Evolutionary conservation across 768 basidiomycete genomes (phyloP).

Genomic region (Asterophora parasitica): DNA sequence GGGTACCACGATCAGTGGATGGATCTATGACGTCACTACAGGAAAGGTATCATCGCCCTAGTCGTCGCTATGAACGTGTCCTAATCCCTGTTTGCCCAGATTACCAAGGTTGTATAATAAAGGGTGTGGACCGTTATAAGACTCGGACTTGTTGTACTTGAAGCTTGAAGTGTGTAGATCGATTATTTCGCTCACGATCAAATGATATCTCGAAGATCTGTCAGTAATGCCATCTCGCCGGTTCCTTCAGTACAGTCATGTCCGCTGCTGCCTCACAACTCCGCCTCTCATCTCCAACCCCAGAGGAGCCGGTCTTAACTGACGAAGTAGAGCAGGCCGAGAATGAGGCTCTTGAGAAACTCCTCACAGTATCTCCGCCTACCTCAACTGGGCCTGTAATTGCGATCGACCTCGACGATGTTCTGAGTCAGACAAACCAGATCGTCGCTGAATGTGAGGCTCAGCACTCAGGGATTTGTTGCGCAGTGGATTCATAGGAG

Average conservation of each 20-base stretch:
- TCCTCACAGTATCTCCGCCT: slow-evolving; percentile 18
- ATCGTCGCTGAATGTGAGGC: slow-evolving; percentile 51
- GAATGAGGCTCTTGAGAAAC: slow-evolving; percentile 24
- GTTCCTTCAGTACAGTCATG: slow-evolving; percentile 15
- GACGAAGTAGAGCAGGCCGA: slow-evolving; percentile 15
- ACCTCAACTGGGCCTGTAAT: slow-evolving; percentile 36
- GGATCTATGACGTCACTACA: slow-evolving; percentile 61
- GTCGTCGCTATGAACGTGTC: background rate
- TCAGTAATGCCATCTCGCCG: background rate
- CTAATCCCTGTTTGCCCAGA: slow-evolving; percentile 2
- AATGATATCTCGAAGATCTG: background rate
- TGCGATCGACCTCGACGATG: slow-evolving; percentile 67
- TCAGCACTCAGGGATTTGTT: background rate
- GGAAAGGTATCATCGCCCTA: slow-evolving; percentile 42
- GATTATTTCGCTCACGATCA: background rate
- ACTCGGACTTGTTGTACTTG: too few species aligned
- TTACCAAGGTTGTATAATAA: slow-evolving; percentile 7
- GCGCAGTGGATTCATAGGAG: background rate
- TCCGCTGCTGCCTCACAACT: slow-evolving; percentile 26
- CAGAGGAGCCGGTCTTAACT: slow-evolving; percentile 5
- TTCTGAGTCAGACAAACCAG: slow-evolving; percentile 58
- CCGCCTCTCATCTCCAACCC: slow-evolving; percentile 11
- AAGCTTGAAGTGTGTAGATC: too few species aligned
- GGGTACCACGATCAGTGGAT: slow-evolving; percentile 54
- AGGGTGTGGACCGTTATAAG: too few species aligned